Conservation (phyloP, 495 filamentous ascomycete genomes). For the Lindgomyces ingoldianus region DNA sequence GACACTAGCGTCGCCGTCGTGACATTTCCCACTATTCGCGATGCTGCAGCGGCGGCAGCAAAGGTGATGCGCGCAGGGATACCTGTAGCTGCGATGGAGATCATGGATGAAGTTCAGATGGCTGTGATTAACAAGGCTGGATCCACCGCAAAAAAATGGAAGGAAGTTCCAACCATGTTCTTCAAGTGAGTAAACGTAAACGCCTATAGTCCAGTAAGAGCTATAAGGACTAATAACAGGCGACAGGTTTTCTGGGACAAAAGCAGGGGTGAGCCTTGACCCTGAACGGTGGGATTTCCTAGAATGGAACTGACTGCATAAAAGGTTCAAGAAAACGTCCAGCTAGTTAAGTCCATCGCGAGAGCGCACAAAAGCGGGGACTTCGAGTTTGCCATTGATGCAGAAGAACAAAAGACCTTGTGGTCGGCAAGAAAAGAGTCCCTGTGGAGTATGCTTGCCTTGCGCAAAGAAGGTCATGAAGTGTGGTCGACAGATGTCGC, state of each 20-base stretch:
- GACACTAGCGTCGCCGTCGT: constrained; percentile 75
- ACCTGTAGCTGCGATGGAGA: constrained; percentile 76
- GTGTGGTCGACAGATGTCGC: constrained; percentile 84
- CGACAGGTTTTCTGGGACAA: constrained; percentile 65
- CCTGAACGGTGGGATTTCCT: constrained; percentile 31
- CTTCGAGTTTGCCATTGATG: constrained; percentile 72
- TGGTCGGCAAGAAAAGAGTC: constrained; percentile 78
- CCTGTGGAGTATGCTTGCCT: constrained; percentile 73
- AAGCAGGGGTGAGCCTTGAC: constrained; percentile 54
- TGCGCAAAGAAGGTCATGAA: constrained; percentile 57
- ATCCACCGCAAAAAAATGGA: constrained; percentile 68
- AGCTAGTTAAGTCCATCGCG: constrained; percentile 63
- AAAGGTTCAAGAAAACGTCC: constrained; percentile 61
- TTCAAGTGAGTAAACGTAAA: constrained; percentile 59
- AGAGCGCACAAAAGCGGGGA: constrained; percentile 62
- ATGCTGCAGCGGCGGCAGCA: constrained; percentile 69
- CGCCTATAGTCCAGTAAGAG: neutral
- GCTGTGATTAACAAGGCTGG: constrained; percentile 71
- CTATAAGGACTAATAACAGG: constrained; percentile 14
- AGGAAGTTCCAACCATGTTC: constrained; percentile 76
- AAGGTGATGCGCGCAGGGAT: constrained; percentile 71
- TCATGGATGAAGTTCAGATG: constrained; percentile 86
- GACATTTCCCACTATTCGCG: constrained; percentile 70
- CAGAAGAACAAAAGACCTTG: constrained; percentile 65
- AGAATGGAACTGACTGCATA: constrained; percentile 30